Percentiles rank a stretch among this genome's conserved stretches.
These are phyloP conservation scores for Sclerotinia trifoliorum DNA, from an alignment of 2,329 filamentous ascomycete species.

Conservation along the genomic window DNA sequence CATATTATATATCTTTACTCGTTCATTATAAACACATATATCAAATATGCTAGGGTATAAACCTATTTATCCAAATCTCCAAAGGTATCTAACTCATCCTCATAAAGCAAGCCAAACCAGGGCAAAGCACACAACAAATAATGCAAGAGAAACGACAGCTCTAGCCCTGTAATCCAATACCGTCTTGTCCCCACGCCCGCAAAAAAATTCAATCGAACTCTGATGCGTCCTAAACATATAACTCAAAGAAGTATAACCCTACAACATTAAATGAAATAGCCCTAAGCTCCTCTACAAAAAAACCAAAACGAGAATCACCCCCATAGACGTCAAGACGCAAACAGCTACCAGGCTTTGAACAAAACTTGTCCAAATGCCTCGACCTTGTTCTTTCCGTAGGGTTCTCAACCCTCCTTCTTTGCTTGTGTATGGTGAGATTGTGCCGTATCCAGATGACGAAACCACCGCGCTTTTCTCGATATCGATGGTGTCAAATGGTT, in stretches of 20 bases:
- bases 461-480: conserved; percentile 7
- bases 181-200: background rate
- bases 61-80: conserved; percentile 3
- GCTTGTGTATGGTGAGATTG: conserved; percentile 5
- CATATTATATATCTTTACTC: background rate
- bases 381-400: background rate
- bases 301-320: conserved; percentile 6
- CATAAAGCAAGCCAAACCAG: background rate
- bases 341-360: conserved; percentile 19
- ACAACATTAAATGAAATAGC: background rate
- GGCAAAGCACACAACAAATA: background rate
- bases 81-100: conserved; percentile 2
- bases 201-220: background rate
- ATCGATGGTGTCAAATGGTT: conserved; percentile 15
- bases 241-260: background rate
- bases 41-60: background rate
- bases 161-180: background rate
- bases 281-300: background rate
- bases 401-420: background rate
- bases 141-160: background rate
- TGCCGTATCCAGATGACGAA: conserved; percentile 11
- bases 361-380: conserved; percentile 17
- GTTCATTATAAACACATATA: background rate
- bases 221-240: background rate
- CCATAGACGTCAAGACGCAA: conserved; percentile 18